Conservation (phyloP, 257 asterid species). For the Rubia yunnanensis region DNA sequence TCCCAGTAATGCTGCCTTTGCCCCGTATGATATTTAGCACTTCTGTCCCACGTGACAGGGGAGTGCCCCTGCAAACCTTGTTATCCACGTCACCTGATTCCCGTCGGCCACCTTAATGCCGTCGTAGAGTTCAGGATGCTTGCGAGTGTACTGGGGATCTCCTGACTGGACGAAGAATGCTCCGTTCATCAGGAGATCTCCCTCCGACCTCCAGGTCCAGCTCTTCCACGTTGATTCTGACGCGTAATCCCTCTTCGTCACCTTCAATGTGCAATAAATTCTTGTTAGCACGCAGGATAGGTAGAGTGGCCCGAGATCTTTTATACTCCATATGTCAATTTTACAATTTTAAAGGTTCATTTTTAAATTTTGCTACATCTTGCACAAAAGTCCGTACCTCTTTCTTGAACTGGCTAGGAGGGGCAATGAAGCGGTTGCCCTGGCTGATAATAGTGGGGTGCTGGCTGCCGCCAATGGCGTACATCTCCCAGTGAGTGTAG, state of each 20-base stretch:
- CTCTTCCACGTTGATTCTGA: slow-evolving; percentile 39
- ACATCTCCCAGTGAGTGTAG: slow-evolving; percentile 90
- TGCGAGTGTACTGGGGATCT: slow-evolving; percentile 35
- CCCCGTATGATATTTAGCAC: slow-evolving; percentile 30
- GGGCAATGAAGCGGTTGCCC: slow-evolving; percentile 79
- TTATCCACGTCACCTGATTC: slow-evolving; percentile 30
- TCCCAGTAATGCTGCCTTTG: too few relatives aligned
- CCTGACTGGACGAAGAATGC: slow-evolving; percentile 77
- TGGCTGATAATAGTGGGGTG: slow-evolving; percentile 77
- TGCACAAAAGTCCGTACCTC: too few relatives aligned
- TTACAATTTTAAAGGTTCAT: too few relatives aligned
- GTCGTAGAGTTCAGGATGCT: slow-evolving; percentile 46
- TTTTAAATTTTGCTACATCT: too few relatives aligned
- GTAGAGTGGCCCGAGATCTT: too few relatives aligned
- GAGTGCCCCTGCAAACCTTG: slow-evolving; percentile 49
- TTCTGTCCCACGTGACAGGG: slow-evolving; percentile 35
- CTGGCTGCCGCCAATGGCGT: slow-evolving; percentile 83
- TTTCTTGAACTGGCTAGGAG: slow-evolving; percentile 32
- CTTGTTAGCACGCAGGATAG: too few relatives aligned
- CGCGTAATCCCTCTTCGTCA: slow-evolving; percentile 62
- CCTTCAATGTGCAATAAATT: too few relatives aligned
- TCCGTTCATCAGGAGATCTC: slow-evolving; percentile 57
- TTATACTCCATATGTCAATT: too few relatives aligned
- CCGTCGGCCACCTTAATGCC: slow-evolving; percentile 31
- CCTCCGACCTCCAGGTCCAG: slow-evolving; percentile 89